Evolutionary conservation across 2,329 filamentous ascomycete species (phyloP).

Genomic region (Monosporascus sp.): DNA sequence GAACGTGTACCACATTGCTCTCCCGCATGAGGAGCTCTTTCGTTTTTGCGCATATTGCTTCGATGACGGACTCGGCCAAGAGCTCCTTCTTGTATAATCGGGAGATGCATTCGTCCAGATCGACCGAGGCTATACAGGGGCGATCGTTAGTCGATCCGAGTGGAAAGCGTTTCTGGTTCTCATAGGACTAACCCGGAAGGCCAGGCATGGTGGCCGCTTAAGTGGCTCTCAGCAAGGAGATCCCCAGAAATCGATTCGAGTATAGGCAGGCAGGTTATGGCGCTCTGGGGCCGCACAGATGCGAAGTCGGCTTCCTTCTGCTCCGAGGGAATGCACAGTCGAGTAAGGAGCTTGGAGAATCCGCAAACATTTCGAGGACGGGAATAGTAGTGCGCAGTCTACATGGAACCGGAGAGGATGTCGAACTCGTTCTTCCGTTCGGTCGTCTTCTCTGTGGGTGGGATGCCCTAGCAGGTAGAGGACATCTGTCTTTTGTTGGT

Average conservation of each 20-base stretch:
- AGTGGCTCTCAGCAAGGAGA: slow-evolving; percentile 4
- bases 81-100: slow-evolving; percentile 96
- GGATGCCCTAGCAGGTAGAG: no score
- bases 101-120: slow-evolving; percentile 97
- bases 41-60: slow-evolving; percentile 98
- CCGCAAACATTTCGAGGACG: slow-evolving; percentile 28
- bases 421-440: neutral
- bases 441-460: neutral
- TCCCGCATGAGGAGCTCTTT: slow-evolving; percentile 99
- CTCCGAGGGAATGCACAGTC: slow-evolving; percentile 26
- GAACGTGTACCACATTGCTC: slow-evolving; percentile 98
- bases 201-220: slow-evolving; percentile 44
- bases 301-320: slow-evolving; percentile 23
- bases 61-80: slow-evolving; percentile 93
- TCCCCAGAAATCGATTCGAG: slow-evolving; percentile 7
- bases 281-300: neutral
- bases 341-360: slow-evolving; percentile 22
- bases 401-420: slow-evolving; percentile 18
- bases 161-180: neutral
- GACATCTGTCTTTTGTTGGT: no score
- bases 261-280: neutral
- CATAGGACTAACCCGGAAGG: slow-evolving; percentile 43
- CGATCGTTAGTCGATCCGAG: slow-evolving; percentile 7
- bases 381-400: slow-evolving; percentile 13
- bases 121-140: slow-evolving; percentile 69